Evolutionary conservation across 345 rosid species (phyloP).

Genomic region (Eucalyptus caleyi): DNA sequence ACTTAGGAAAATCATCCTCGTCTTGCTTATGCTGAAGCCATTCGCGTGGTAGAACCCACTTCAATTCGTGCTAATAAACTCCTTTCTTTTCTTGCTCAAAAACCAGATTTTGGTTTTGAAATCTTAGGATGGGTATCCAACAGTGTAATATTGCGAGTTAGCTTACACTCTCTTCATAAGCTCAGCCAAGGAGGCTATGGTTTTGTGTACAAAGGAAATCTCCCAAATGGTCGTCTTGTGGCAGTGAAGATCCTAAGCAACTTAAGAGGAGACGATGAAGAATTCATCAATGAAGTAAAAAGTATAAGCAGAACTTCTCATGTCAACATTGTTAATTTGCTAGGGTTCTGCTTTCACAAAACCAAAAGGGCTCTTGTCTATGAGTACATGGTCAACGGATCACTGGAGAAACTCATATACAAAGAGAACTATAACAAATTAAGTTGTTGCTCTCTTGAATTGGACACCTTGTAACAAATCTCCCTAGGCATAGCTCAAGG

Average conservation of each 20-base stretch:
- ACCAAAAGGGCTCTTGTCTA: conserved; percentile 6
- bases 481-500: no score
- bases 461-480: no score
- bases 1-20: no score
- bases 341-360: conserved; percentile 10
- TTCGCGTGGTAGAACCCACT: no score
- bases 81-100: no score
- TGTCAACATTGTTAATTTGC: conserved; percentile 12
- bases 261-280: conserved; percentile 22
- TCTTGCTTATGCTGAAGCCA: no score
- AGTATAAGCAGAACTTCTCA: conserved; percentile 49
- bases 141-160: no score
- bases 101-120: no score
- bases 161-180: neutral
- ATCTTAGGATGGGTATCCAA: no score
- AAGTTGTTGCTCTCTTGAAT: no score
- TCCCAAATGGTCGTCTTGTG: conserved; percentile 8
- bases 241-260: conserved; percentile 20
- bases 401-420: conserved; percentile 17
- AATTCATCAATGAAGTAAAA: conserved; percentile 30
- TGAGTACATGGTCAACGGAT: conserved; percentile 20
- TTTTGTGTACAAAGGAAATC: conserved; percentile 12
- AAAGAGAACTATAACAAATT: neutral
- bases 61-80: no score
- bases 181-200: conserved; percentile 23